A percentile compares a stretch with the other conserved stretches of the same genome.
Evolutionary conservation across 345 rosid genomes (phyloP).

Genomic region (Gossypium anomalum): DNA sequence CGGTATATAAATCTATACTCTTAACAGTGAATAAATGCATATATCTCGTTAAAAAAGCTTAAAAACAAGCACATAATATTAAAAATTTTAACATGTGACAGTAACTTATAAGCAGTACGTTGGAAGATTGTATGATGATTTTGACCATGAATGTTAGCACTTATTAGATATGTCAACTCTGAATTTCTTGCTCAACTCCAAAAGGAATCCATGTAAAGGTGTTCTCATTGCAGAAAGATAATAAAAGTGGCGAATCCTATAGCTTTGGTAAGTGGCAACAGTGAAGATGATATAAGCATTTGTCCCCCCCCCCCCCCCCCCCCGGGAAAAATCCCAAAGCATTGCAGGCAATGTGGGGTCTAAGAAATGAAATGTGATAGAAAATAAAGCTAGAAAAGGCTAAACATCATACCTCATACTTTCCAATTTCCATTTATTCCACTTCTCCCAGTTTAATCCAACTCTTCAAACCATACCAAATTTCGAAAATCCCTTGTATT

Average conservation of each 20-base stretch:
- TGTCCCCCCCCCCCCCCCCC: no score
- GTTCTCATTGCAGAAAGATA: slow-evolving; percentile 31
- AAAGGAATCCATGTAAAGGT: slow-evolving; percentile 33
- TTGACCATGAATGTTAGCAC: slow-evolving; percentile 20
- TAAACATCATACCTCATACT: slow-evolving; percentile 18
- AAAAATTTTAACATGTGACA: neutral
- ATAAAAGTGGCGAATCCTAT: slow-evolving; percentile 53
- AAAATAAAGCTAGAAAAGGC: neutral
- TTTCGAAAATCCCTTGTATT: slow-evolving; percentile 9
- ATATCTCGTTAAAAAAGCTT: no score
- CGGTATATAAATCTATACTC: neutral
- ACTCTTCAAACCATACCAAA: slow-evolving; percentile 28
- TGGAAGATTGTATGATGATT: slow-evolving; percentile 18
- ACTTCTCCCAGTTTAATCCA: slow-evolving; percentile 27
- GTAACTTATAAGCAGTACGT: slow-evolving; percentile 9
- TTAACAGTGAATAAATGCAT: neutral
- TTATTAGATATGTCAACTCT: slow-evolving; percentile 25
- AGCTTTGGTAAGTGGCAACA: slow-evolving; percentile 38
- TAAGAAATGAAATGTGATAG: slow-evolving; percentile 20
- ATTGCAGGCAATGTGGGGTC: slow-evolving; percentile 38
- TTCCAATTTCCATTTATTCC: slow-evolving; percentile 27
- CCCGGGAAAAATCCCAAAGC: slow-evolving; percentile 35
- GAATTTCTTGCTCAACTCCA: slow-evolving; percentile 15
- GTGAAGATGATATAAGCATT: slow-evolving; percentile 38
- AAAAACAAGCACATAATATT: no score